Percentiles rank a stretch among this genome's conserved stretches.
Evolutionary conservation across 1,284 basidiomycete genomes (phyloP).

Genomic region (Earliella scabrosa): DNA sequence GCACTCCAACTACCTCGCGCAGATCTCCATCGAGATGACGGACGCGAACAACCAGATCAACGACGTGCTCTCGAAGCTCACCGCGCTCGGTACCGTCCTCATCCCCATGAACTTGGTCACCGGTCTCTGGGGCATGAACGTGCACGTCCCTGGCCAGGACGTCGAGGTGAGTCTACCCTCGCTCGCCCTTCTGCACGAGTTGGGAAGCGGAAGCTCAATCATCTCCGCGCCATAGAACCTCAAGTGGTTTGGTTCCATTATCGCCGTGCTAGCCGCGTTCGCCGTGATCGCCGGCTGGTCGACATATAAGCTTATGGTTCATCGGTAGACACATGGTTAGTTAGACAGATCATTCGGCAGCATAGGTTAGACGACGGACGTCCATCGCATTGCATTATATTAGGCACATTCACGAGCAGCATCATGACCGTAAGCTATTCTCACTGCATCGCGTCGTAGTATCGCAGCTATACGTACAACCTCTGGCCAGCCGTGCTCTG

Average conservation of each 20-base stretch:
- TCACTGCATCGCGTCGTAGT: no score
- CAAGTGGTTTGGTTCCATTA: slow-evolving; percentile 87
- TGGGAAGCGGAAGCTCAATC: background rate
- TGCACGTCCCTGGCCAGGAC: slow-evolving; percentile 88
- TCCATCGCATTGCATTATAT: background rate
- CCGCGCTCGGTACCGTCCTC: slow-evolving; percentile 96
- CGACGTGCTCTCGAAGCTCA: slow-evolving; percentile 98
- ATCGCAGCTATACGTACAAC: background rate
- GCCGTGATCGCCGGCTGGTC: slow-evolving; percentile 83
- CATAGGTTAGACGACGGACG: background rate
- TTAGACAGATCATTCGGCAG: background rate
- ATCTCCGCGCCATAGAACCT: slow-evolving; percentile 44
- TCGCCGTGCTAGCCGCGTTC: slow-evolving; percentile 77
- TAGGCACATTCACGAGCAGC: background rate
- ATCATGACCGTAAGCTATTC: background rate
- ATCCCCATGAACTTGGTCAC: slow-evolving; percentile 97
- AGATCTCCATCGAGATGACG: slow-evolving; percentile 99
- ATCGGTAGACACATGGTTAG: slow-evolving; percentile 24
- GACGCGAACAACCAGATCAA: slow-evolving; percentile 99
- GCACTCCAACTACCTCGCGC: slow-evolving; percentile 98
- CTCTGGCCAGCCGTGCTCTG: background rate
- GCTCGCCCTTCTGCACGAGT: slow-evolving; percentile 28
- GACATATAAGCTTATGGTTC: slow-evolving; percentile 79
- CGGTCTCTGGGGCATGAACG: slow-evolving; percentile 92
- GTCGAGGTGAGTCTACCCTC: slow-evolving; percentile 39